phyloP scores from a whole-genome alignment of 805 yeast genomes.

The Huiozyma sinensis region DNA sequence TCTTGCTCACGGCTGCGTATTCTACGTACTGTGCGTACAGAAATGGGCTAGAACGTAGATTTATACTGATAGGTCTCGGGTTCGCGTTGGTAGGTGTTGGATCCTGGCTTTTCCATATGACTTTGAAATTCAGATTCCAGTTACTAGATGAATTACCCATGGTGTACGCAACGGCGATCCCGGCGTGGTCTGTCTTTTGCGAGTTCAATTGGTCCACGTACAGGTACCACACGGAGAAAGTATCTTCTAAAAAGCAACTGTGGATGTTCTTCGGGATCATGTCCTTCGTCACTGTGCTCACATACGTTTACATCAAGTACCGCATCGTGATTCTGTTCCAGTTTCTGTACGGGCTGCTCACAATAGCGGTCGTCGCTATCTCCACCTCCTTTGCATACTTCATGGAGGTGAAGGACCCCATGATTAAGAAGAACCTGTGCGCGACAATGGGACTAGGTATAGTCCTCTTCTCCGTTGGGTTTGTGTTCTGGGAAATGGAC shows the following conservation, averaged over 20 bases:
- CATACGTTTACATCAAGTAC: slow-evolving; percentile 59
- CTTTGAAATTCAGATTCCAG: slow-evolving; percentile 80
- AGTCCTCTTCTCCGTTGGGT: slow-evolving; percentile 58
- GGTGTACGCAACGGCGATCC: slow-evolving; percentile 96
- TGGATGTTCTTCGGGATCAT: slow-evolving; percentile 39
- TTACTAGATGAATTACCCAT: slow-evolving; percentile 91
- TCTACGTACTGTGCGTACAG: slow-evolving; percentile 51
- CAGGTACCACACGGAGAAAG: slow-evolving; percentile 2
- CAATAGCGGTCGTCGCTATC: slow-evolving; percentile 58
- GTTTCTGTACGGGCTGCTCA: slow-evolving; percentile 68
- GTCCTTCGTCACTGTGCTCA: slow-evolving; percentile 48
- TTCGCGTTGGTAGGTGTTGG: slow-evolving; percentile 88
- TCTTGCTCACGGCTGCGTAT: slow-evolving; percentile 46
- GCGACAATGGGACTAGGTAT: slow-evolving; percentile 51
- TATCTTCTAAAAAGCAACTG: slow-evolving; percentile 11
- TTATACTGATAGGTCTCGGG: slow-evolving; percentile 61
- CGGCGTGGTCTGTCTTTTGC: slow-evolving; percentile 74
- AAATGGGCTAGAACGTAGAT: slow-evolving; percentile 59
- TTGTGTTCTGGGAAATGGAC: slow-evolving; percentile 81
- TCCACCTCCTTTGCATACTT: slow-evolving; percentile 40
- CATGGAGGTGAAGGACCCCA: slow-evolving; percentile 22
- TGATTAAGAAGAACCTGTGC: slow-evolving; percentile 40
- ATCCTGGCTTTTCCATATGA: slow-evolving; percentile 94
- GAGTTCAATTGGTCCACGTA: slow-evolving; percentile 33
- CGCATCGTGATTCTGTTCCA: slow-evolving; percentile 87